These are phyloP conservation scores for Zizania palustris DNA, from an alignment of 202 grass and related monocot species.

Conservation along the genomic window DNA sequence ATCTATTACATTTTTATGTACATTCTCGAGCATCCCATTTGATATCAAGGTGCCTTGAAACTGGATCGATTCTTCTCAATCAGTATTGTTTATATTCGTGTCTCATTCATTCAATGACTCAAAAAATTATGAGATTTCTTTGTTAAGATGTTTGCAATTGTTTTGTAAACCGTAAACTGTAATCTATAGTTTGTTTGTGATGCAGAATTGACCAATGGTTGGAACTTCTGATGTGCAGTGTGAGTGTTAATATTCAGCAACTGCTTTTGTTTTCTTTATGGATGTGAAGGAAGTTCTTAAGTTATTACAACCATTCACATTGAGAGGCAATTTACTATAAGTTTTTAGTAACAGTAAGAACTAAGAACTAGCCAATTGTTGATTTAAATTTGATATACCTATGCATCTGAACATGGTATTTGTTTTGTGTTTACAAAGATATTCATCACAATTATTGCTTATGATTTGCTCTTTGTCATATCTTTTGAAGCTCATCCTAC, in stretches of 20 bases:
- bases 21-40: neutral
- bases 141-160: neutral
- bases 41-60: neutral
- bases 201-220: neutral
- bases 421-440: neutral
- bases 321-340: too few species aligned
- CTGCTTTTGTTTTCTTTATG: neutral
- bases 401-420: neutral
- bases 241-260: neutral
- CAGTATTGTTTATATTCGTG: neutral
- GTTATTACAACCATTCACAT: neutral
- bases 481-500: conserved; percentile 60
- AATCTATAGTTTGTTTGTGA: neutral
- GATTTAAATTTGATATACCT: conserved; percentile 4
- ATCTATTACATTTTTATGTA: conserved; percentile 2
- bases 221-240: neutral
- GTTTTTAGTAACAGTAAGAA: neutral
- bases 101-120: conserved; percentile 8
- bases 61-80: neutral
- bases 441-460: conserved; percentile 8
- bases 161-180: neutral
- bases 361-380: neutral
- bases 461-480: conserved; percentile 16
- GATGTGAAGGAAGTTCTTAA: neutral
- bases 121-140: neutral